Evolutionary conservation across 176 grass and related monocot species (phyloP).

Genomic region (Pharus latifolius): DNA sequence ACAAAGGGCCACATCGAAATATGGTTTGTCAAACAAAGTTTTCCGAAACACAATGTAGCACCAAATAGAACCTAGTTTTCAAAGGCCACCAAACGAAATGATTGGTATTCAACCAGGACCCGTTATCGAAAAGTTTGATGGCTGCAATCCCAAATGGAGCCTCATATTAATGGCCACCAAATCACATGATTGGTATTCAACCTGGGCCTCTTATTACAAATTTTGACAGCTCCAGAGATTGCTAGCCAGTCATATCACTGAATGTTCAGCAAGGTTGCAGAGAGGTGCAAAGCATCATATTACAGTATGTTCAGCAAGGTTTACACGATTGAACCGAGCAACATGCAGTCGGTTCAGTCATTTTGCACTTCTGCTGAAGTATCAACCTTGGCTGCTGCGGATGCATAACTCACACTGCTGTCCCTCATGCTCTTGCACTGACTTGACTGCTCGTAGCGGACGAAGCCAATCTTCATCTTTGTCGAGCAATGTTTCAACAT

Average conservation of each 20-base stretch:
- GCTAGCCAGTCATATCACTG: constrained; percentile 1
- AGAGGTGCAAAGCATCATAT: too few species aligned
- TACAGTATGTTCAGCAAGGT: background rate
- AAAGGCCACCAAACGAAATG: too few species aligned
- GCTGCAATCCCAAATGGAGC: too few species aligned
- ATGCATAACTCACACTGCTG: constrained; percentile 86
- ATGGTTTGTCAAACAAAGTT: too few species aligned
- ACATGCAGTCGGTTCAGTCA: background rate
- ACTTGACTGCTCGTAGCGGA: constrained; percentile 90
- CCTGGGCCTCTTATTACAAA: background rate
- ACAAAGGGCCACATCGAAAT: too few species aligned
- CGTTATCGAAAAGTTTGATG: constrained; percentile 6
- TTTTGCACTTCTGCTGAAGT: background rate
- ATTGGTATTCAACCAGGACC: background rate
- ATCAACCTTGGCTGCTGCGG: constrained; percentile 56
- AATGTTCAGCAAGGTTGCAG: background rate
- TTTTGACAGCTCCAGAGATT: background rate
- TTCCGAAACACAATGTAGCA: too few species aligned
- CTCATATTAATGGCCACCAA: too few species aligned
- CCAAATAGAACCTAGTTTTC: too few species aligned
- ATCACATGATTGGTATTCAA: background rate
- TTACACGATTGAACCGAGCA: background rate
- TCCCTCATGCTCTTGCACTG: constrained; percentile 72
- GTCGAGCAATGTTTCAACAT: constrained; percentile 58
- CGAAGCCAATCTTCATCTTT: constrained; percentile 70